Evolutionary conservation across 2,329 filamentous ascomycete genomes (phyloP).

Genomic region (Gliomastix tumulicola): DNA sequence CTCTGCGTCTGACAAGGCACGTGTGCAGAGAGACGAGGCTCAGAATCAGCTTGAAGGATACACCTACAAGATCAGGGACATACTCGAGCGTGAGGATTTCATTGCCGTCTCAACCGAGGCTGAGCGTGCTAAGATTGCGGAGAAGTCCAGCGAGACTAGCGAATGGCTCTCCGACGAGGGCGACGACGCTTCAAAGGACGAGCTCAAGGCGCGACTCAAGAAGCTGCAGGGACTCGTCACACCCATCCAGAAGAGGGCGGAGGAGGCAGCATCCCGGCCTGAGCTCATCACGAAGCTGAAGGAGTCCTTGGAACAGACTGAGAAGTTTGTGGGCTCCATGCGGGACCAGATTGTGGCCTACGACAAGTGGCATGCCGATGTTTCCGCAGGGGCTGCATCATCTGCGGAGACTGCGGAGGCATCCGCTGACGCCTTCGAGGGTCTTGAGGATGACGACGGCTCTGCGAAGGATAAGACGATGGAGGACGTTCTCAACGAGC

Average conservation of each 20-base stretch:
- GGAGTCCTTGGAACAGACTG: conserved; percentile 63
- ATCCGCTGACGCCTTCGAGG: conserved; percentile 54
- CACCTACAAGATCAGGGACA: conserved; percentile 81
- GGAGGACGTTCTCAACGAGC: conserved; percentile 35
- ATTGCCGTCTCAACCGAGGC: conserved; percentile 61
- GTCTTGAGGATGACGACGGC: conserved; percentile 65
- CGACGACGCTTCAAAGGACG: conserved; percentile 64
- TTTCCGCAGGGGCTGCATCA: conserved; percentile 30
- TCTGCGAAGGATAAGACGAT: conserved; percentile 29
- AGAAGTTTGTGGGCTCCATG: conserved; percentile 63
- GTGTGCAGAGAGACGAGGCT: conserved; percentile 72
- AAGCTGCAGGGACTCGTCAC: conserved; percentile 69
- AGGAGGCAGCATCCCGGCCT: conserved; percentile 67
- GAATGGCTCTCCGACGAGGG: conserved; percentile 93
- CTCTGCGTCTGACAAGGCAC: conserved; percentile 74
- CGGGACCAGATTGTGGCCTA: conserved; percentile 64
- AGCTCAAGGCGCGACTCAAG: conserved; percentile 70
- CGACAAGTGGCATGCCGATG: conserved; percentile 52
- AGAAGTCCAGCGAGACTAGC: conserved; percentile 61
- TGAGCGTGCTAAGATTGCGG: conserved; percentile 59
- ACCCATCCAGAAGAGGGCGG: conserved; percentile 68
- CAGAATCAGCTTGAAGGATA: conserved; percentile 90
- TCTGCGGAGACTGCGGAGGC: conserved; percentile 38
- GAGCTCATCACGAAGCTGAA: conserved; percentile 60
- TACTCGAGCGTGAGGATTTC: conserved; percentile 73